Percentiles rank a stretch among this genome's conserved stretches.
Conservation (phyloP, 2,329 filamentous ascomycete species). For the Talaromyces sp. region DNA sequence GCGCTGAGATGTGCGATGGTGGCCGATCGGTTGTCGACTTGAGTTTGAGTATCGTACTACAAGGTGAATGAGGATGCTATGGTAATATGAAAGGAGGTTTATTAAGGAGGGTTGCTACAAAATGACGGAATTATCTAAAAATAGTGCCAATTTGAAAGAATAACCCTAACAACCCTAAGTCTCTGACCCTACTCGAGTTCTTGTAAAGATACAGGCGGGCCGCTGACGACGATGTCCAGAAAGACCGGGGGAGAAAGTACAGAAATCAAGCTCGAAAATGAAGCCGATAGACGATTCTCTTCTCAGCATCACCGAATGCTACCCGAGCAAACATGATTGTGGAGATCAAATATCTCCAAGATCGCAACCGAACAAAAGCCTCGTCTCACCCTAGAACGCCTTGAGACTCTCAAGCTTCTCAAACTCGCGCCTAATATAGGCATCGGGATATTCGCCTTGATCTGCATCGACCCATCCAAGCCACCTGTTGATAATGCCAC, state of each 20-base stretch:
- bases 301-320: not conserved
- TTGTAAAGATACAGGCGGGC: no score
- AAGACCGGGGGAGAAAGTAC: no score
- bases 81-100: no score
- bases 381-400: not conserved
- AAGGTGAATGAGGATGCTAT: no score
- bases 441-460: not conserved
- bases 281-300: not conserved
- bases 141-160: not conserved
- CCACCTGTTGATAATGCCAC: not conserved
- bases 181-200: no score
- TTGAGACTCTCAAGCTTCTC: not conserved
- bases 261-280: no score
- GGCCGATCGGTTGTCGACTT: not conserved
- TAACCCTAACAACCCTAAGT: no score
- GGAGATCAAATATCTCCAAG: not conserved
- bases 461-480: not conserved
- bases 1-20: not conserved
- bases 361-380: not conserved
- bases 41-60: no score
- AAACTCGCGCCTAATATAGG: not conserved
- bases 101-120: no score
- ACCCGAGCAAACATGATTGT: not conserved
- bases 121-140: not conserved
- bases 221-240: no score